Conservation (phyloP, 768 basidiomycete species). For the Calocera viscosa region DNA sequence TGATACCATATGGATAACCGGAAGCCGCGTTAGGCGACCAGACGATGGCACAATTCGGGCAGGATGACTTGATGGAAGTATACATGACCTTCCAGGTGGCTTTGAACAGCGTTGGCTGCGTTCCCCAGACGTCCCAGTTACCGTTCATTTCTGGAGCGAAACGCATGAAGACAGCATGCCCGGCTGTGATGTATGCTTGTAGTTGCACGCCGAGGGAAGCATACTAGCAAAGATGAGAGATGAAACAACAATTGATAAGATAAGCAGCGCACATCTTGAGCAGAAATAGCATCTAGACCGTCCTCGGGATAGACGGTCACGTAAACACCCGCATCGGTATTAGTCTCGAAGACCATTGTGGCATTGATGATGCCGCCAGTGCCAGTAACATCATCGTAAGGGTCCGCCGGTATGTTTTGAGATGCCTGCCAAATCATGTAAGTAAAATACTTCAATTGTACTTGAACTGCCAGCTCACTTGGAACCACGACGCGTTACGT, state of each 20-base stretch:
- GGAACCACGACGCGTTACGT: conserved; percentile 3
- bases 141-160: conserved; percentile 26
- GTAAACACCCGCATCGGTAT: conserved; percentile 23
- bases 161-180: conserved; percentile 20
- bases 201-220: conserved; percentile 20
- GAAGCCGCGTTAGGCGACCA: conserved; percentile 21
- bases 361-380: conserved; percentile 4
- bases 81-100: conserved; percentile 18
- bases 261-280: conserved; percentile 15
- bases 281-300: conserved; percentile 17
- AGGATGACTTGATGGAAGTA: conserved; percentile 17
- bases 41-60: conserved; percentile 20
- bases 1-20: background rate
- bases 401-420: background rate
- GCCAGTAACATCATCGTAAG: conserved; percentile 6
- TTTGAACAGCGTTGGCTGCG: conserved; percentile 19
- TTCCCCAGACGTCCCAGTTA: conserved; percentile 19
- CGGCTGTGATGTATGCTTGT: conserved; percentile 13
- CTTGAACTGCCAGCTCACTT: background rate
- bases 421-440: background rate
- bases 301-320: conserved; percentile 22
- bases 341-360: conserved; percentile 8
- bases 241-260: background rate
- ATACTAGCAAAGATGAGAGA: background rate
- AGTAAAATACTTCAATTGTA: background rate